Conservation (phyloP, 106 monocot species). For the Dioscorea dumetorum region DNA sequence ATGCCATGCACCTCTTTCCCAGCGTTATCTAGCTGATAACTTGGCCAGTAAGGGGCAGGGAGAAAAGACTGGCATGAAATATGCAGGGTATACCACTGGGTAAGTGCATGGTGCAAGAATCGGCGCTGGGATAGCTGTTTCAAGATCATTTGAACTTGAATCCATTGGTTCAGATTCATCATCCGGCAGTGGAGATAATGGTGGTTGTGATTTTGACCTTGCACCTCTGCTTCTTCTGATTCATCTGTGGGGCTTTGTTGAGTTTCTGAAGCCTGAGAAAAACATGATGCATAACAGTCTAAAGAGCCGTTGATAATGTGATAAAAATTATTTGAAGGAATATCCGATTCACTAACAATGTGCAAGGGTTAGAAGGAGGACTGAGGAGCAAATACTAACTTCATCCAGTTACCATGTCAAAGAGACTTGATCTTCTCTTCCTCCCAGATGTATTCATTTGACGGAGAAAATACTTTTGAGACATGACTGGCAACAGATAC, state of each 20-base stretch:
- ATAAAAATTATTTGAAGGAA: too few relatives aligned
- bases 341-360: too few relatives aligned
- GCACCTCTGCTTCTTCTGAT: slow-evolving; percentile 35
- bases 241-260: slow-evolving; percentile 16
- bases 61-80: slow-evolving; percentile 51
- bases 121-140: slow-evolving; percentile 15
- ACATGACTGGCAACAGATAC: slow-evolving; percentile 91
- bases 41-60: slow-evolving; percentile 44
- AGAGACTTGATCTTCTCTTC: slow-evolving; percentile 81
- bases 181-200: slow-evolving; percentile 22
- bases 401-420: slow-evolving; percentile 56
- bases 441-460: slow-evolving; percentile 67
- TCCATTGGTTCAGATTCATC: slow-evolving; percentile 76
- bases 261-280: slow-evolving; percentile 33
- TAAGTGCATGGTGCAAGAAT: slow-evolving; percentile 27
- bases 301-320: too few relatives aligned
- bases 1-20: slow-evolving; percentile 44
- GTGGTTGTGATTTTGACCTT: slow-evolving; percentile 10
- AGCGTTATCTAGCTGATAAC: slow-evolving; percentile 12
- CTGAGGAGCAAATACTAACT: slow-evolving; percentile 10
- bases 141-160: slow-evolving; percentile 42
- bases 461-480: slow-evolving; percentile 90
- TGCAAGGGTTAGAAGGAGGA: background rate
- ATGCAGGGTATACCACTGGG: slow-evolving; percentile 55
- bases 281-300: background rate